Conservation (phyloP, 306 rosid species). For the Cucurbita pepo region DNA sequence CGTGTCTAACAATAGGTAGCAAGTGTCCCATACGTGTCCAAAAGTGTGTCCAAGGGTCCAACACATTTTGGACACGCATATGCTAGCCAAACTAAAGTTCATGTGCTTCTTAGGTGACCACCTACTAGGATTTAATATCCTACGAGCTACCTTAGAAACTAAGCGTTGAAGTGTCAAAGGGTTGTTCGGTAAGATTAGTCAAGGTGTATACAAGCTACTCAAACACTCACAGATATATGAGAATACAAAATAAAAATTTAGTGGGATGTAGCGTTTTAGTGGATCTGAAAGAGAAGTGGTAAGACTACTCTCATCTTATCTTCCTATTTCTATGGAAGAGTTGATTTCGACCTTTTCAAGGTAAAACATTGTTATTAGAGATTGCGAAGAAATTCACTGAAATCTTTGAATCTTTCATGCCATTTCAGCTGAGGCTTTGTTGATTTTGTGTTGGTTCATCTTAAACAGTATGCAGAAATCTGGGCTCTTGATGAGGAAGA, state of each 20-base stretch:
- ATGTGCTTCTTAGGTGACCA: no score
- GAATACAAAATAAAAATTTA: no score
- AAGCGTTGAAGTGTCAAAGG: no score
- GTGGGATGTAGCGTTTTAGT: no score
- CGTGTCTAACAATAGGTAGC: no score
- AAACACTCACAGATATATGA: background rate
- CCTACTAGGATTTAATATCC: background rate
- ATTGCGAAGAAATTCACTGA: background rate
- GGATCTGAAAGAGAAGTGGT: no score
- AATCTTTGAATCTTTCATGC: background rate
- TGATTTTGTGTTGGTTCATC: slow-evolving; percentile 2
- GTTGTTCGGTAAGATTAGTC: background rate
- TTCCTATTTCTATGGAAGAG: no score
- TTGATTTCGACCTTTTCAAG: background rate
- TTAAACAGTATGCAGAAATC: slow-evolving; percentile 40
- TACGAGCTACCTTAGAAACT: background rate
- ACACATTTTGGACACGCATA: no score
- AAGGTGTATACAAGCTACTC: background rate
- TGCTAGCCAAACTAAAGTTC: no score
- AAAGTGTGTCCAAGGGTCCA: no score
- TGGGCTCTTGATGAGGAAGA: slow-evolving; percentile 72
- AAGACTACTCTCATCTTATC: no score
- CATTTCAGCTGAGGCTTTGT: background rate
- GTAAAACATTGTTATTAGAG: background rate
- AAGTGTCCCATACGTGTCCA: no score